Evolutionary conservation across 2,329 filamentous ascomycete species (phyloP), one percentile per base, ranked within the genome.

Genomic region (Arachnomyces sp.): DNA sequence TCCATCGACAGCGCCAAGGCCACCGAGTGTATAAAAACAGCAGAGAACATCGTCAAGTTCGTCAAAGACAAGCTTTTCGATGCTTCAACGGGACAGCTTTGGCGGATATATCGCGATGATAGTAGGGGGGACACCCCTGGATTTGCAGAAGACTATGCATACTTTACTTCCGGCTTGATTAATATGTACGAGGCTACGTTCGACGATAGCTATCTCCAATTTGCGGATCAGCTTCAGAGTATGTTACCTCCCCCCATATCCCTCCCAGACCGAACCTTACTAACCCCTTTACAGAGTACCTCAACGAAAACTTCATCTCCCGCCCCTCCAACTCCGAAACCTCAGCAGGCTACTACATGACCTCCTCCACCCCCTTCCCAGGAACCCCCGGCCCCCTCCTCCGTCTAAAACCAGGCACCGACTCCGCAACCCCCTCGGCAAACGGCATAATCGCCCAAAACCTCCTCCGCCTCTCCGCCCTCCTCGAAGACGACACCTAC

Each of bases 101-200:
- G 81, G 56, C 76, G 89, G 36, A 77, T 90, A 31, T 93, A 82
- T 63, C 77, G 79, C 20, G 76, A 81, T 45, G 76, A 63, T 12
- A 68, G 77, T 2, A 71, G 77, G 7, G 79, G 81, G 18, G 71
- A 77, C 13, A 80, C 78, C 0, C 71, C 73, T 30, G 89, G 77
- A 0, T 94, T 96, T 61, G 86, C 90, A 1, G 92, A 96, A 52
- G 92, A 98, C 64, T 96, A 96, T 57, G 87, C 90, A 2, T 94
- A 90, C 60, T 61, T 96, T 31, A 84, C 88, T 36, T 77, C 82
- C 36, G 90, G 88, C 0, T 70, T 95, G 1, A 68, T 96, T 42
- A 82, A 89, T 50, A 74, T 96, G 18, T 93, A 93, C 57, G 81
- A 90, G 58, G 76, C 82, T 1, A 94, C 86, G 0, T 82, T 82